Base-by-base conservation (phyloP, 2,329 filamentous ascomycete genomes). In the Penicillium sclerotiorum region DNA sequence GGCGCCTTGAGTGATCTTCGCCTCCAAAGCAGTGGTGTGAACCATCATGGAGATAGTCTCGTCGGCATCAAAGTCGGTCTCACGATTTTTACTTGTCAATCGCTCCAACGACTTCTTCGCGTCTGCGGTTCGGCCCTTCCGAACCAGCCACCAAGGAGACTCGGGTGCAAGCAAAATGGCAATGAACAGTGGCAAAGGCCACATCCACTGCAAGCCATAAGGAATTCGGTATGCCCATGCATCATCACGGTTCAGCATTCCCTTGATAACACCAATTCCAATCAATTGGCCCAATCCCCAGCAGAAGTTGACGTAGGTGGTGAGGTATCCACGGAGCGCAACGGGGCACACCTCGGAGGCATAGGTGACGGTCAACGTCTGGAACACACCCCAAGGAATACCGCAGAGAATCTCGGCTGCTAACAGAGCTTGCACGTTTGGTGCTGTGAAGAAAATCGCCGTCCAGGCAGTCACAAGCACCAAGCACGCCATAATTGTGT, bases 31-130 rank as follows among this genome's bases (percentile, higher is more conserved):
- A 0, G 88, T 92, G 0, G 90, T 96, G 66, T 95, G 89, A 1
- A 90, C 84, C 88, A 96, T 95, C 89, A 95, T 95, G 61, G 89
- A 86, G 42, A 95, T 79, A 0, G 89, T 94, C 72, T 94, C 89
- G 55, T 95, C 88, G 9, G 88, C 82, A 62, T 95, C 83, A 60
- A 94, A 92, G 52, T 87, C 81, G 1, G 83, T 86, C 52, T 90
- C 85, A 2, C 60, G 56, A 7, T 68, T 62, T 12, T 68, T 41
- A 59, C 72, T 72, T 3, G 81, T 79, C 49, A 85, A 57, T 49
- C 75, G 65, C 41, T 66, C 57, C 21, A 74, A 59, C 5, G 72
- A 53, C 41, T 67, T 69, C 58, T 78, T 79, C 17, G 77, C 77
- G 25, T 78, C 73, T n/a, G 75, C 68, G 0, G 72, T 67, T 9